These are phyloP conservation scores for Chalciporus piperatoides DNA, from an alignment of 1,284 basidiomycete species.

Conservation along the genomic window DNA sequence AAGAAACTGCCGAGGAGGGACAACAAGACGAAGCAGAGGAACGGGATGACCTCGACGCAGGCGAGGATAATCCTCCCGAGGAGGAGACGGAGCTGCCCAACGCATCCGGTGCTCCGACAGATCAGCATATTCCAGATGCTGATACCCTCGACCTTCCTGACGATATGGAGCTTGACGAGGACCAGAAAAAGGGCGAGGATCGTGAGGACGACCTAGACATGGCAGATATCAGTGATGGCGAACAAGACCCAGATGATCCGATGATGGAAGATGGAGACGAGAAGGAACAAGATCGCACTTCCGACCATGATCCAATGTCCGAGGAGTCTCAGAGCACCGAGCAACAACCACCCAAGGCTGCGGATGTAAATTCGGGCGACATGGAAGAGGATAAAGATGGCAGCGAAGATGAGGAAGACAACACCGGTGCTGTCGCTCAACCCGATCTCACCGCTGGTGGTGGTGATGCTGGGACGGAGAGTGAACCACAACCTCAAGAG, in stretches of 20 bases:
- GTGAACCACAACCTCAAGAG: slow-evolving; percentile 18
- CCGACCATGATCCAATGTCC: slow-evolving; percentile 22
- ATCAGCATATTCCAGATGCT: slow-evolving; percentile 70
- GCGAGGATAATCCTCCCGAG: slow-evolving; percentile 28
- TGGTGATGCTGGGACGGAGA: slow-evolving; percentile 26
- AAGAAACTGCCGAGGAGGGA: slow-evolving; percentile 35
- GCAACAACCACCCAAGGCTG: slow-evolving; percentile 20
- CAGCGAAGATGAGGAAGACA: slow-evolving; percentile 25
- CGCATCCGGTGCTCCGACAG: slow-evolving; percentile 62
- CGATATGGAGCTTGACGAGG: slow-evolving; percentile 64
- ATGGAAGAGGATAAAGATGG: slow-evolving; percentile 28
- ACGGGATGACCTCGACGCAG: slow-evolving; percentile 32
- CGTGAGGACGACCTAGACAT: slow-evolving; percentile 33
- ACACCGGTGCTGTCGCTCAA: slow-evolving; percentile 36
- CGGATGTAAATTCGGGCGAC: slow-evolving; percentile 11
- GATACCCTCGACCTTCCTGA: slow-evolving; percentile 83
- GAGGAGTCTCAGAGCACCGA: slow-evolving; percentile 16
- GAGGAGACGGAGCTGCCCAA: slow-evolving; percentile 38
- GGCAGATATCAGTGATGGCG: slow-evolving; percentile 41
- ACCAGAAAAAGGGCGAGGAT: slow-evolving; percentile 36
- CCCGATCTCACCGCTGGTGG: slow-evolving; percentile 40
- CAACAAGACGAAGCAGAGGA: slow-evolving; percentile 35
- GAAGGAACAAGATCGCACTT: slow-evolving; percentile 15
- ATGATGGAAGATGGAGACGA: slow-evolving; percentile 39
- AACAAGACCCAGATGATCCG: slow-evolving; percentile 36